Conservation (phyloP, 2,329 filamentous ascomycete genomes). For the Aspergillus latus region DNA sequence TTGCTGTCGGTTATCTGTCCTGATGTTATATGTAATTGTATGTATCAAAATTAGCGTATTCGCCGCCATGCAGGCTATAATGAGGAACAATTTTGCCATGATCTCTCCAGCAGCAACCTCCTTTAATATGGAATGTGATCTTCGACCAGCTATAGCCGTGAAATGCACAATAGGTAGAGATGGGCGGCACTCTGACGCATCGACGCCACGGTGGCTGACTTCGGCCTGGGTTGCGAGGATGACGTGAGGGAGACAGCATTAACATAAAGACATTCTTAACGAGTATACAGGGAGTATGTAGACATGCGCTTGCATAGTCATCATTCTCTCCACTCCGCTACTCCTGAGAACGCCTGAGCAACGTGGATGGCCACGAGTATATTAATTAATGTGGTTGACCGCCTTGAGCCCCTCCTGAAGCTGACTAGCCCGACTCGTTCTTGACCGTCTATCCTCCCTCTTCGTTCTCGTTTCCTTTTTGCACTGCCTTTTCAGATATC, state of each 20-base stretch:
- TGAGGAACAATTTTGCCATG: constrained; percentile 8
- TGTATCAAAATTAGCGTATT: constrained; percentile 17
- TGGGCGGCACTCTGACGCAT: background rate
- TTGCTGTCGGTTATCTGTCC: constrained; percentile 7
- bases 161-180: too few species aligned
- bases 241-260: constrained; percentile 2
- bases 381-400: constrained; percentile 7
- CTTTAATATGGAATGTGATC: background rate
- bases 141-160: too few species aligned
- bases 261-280: background rate
- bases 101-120: background rate
- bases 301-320: background rate
- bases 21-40: constrained; percentile 18
- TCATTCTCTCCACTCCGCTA: background rate
- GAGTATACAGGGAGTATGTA: background rate
- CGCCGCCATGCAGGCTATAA: constrained; percentile 12
- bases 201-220: constrained; percentile 1
- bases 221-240: background rate
- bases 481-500: constrained; percentile 10
- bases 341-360: background rate
- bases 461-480: constrained; percentile 6
- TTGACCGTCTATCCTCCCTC: constrained; percentile 15
- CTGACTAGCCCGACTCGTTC: constrained; percentile 14
- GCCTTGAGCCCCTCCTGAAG: constrained; percentile 16
- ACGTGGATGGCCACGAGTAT: background rate